Percentiles rank a stretch among this genome's conserved stretches.
These are phyloP conservation scores for Ophiostoma sp. DNA, from an alignment of 2,329 filamentous ascomycete genomes.

Conservation along the genomic window DNA sequence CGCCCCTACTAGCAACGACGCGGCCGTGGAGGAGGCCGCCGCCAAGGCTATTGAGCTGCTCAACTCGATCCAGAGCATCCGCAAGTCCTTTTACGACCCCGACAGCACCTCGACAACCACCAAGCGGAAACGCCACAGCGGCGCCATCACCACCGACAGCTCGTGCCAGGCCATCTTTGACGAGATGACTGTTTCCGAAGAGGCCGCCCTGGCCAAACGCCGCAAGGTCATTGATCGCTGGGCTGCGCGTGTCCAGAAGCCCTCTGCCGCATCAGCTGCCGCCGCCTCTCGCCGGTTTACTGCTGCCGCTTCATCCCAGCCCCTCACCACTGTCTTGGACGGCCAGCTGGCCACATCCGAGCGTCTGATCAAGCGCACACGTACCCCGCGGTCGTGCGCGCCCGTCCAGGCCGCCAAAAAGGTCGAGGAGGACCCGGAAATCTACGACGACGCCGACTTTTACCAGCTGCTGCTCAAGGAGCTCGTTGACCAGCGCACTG, in stretches of 20 bases:
- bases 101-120: conserved; percentile 47
- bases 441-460: conserved; percentile 94
- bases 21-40: conserved; percentile 75
- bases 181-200: conserved; percentile 67
- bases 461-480: conserved; percentile 93
- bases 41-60: conserved; percentile 65
- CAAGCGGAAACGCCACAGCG: conserved; percentile 25
- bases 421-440: conserved; percentile 57
- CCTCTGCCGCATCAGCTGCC: conserved; percentile 48
- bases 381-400: conserved; percentile 73
- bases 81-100: conserved; percentile 56
- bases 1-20: conserved; percentile 36
- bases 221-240: conserved; percentile 82
- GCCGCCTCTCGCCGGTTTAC: conserved; percentile 59
- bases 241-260: conserved; percentile 73
- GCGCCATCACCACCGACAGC: not conserved
- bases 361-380: conserved; percentile 68
- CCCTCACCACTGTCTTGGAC: conserved; percentile 66
- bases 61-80: conserved; percentile 73
- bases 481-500: conserved; percentile 83
- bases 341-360: conserved; percentile 67
- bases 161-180: conserved; percentile 70
- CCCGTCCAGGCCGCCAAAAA: conserved; percentile 64
- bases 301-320: conserved; percentile 52
- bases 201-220: conserved; percentile 59